Evolutionary conservation across 257 asterid genomes (phyloP).

Genomic region (Rauvolfia tetraphylla): DNA sequence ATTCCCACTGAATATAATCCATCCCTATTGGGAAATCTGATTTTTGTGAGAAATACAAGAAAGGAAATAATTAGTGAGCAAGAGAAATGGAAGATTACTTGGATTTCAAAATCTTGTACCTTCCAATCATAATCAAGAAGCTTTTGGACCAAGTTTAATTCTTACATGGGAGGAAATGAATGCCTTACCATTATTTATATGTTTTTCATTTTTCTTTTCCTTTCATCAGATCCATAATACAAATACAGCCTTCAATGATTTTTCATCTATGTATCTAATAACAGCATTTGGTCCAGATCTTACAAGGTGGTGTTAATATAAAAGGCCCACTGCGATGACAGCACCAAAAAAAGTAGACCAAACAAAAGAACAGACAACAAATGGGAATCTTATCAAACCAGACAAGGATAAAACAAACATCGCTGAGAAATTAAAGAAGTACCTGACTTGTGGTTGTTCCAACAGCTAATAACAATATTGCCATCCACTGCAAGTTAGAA

Average conservation of each 20-base stretch:
- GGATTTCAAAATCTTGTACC: background rate
- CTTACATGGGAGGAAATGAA: background rate
- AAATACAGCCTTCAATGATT: background rate
- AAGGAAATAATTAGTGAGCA: background rate
- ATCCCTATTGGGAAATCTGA: background rate
- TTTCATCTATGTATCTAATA: background rate
- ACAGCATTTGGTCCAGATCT: background rate
- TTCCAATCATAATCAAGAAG: background rate
- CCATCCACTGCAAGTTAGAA: conserved; percentile 98
- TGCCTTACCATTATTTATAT: background rate
- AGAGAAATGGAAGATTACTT: background rate
- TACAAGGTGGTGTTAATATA: background rate
- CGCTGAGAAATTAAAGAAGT: conserved; percentile 16
- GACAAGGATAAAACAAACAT: background rate
- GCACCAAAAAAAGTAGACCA: background rate
- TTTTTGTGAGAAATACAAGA: background rate
- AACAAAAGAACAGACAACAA: background rate
- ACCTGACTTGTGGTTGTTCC: conserved; percentile 99
- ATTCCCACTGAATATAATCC: background rate
- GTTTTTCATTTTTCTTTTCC: background rate
- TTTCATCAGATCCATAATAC: background rate
- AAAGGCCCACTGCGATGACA: background rate
- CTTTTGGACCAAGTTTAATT: too few species aligned
- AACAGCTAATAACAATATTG: conserved; percentile 76
- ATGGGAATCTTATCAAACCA: too few species aligned